These are phyloP conservation scores for Lactarius vividus DNA, from an alignment of 768 basidiomycete species.

Conservation along the genomic window DNA sequence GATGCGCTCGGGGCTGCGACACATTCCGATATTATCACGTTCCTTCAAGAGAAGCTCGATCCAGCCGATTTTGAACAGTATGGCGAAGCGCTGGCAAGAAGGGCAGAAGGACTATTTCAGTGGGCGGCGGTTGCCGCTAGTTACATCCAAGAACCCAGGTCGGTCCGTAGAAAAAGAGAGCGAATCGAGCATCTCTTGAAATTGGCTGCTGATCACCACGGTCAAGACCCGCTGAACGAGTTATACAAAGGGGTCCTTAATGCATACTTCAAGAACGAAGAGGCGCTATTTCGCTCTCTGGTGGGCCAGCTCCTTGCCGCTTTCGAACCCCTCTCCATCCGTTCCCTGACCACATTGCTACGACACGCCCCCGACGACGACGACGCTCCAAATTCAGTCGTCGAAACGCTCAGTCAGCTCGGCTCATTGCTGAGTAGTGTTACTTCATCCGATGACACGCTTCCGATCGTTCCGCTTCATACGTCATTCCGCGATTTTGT, in stretches of 20 bases:
- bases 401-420: not conserved
- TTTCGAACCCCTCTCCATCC: slow-evolving; percentile 6
- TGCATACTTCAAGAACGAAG: not conserved
- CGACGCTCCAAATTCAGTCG: not conserved
- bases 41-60: not conserved
- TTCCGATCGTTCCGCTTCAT: not conserved
- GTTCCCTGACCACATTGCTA: not conserved
- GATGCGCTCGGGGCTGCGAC: not conserved
- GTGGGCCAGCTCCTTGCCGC: slow-evolving; percentile 5
- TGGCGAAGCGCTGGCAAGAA: not conserved
- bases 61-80: not conserved
- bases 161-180: not conserved
- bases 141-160: not conserved
- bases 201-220: not conserved
- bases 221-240: not conserved
- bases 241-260: not conserved
- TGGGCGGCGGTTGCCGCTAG: not conserved
- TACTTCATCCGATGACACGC: not conserved
- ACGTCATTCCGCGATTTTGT: slow-evolving; percentile 1
- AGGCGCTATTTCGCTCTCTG: not conserved
- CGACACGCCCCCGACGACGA: not conserved
- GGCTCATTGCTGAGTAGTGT: slow-evolving; percentile 8
- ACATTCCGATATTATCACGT: not conserved
- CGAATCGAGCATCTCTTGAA: not conserved
- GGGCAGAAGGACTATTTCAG: slow-evolving; percentile 1